Evolutionary conservation across 441 rosid species (phyloP), one percentile per base, ranked within the genome.

Genomic region (Codiaeum variegatum): DNA sequence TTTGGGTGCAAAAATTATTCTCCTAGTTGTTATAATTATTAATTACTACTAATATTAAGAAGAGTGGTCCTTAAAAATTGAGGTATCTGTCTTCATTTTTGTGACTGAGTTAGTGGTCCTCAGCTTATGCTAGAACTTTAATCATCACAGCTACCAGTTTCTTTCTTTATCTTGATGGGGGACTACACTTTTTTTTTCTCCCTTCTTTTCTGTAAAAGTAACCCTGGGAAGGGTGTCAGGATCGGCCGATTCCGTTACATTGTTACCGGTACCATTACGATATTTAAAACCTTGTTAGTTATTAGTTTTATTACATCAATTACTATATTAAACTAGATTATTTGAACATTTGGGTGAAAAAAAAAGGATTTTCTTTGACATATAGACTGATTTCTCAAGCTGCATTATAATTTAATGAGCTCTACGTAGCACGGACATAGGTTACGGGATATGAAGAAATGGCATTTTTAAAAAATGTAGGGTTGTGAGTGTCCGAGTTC

Each of bases 41-140:
- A 12, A 19, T 47, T 28, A 12, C n/a, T 60, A 36, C 31, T 55
- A 3, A 40, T 72, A 38, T 42, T 23, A 28, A 40, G 54, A 46
- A 58, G 47, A 46, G 72, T 77, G 80, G 83, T 80, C 83, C 80
- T 69, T n/a, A 70, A 28, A 28, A 31, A 19, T 42, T 52, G 67
- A 60, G 62, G 47, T 69, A 61, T 38, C 52, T 62, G 66, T 38
- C 52, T 62, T 56, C 64, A 76, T 40, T 49, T 63, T 67, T 21
- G 54, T 63, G 55, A 32, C 32, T 70, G 66, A 62, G 28, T 55
- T 66, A 13, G 83, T 77, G 83, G 81, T 80, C 81, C 81, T 51
- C 46, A 63, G 73, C 63, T 36, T 42, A 49, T 64, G 56, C 55
- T 54, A 65, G 52, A 28, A 26, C 66, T 60, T 68, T 73, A 66